Percentiles rank a stretch among this genome's conserved stretches.
Conservation (phyloP, 805 yeast species). For the Grigorovia yakushimaensis region DNA sequence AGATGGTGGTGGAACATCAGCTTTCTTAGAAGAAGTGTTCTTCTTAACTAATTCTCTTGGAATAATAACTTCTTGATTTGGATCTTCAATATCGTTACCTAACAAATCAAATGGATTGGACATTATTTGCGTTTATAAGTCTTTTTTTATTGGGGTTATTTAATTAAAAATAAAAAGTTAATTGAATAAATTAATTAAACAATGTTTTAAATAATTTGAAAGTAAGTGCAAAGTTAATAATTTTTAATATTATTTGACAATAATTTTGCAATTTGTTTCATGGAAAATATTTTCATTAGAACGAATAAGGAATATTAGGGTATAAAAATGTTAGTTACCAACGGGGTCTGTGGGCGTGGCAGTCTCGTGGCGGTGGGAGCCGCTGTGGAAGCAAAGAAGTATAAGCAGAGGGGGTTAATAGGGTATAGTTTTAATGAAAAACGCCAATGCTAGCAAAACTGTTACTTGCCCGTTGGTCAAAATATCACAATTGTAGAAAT, state of each 20-base stretch:
- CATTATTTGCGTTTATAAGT: slow-evolving; percentile 7
- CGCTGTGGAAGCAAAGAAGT: too few relatives aligned
- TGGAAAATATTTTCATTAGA: neutral
- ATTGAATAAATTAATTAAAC: neutral
- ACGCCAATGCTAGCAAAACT: neutral
- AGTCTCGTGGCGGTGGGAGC: neutral
- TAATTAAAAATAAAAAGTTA: neutral
- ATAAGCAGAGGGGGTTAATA: too few relatives aligned
- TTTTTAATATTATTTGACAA: too few relatives aligned
- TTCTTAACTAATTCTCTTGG: slow-evolving; percentile 76
- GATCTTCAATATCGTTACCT: slow-evolving; percentile 85
- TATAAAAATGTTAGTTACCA: neutral
- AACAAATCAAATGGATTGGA: slow-evolving; percentile 68
- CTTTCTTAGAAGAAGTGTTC: slow-evolving; percentile 77
- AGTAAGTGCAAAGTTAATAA: neutral
- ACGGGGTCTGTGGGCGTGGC: neutral
- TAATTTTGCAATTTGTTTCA: neutral
- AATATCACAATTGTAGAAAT: neutral
- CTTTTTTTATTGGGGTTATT: neutral
- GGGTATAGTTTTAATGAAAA: neutral
- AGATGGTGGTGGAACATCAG: slow-evolving; percentile 70
- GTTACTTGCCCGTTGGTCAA: neutral
- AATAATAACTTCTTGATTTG: slow-evolving; percentile 42
- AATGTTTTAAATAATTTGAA: neutral
- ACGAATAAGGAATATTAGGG: neutral